These are phyloP conservation scores for Rosa chinensis DNA, from an alignment of 306 rosid genomes.

Conservation along the genomic window DNA sequence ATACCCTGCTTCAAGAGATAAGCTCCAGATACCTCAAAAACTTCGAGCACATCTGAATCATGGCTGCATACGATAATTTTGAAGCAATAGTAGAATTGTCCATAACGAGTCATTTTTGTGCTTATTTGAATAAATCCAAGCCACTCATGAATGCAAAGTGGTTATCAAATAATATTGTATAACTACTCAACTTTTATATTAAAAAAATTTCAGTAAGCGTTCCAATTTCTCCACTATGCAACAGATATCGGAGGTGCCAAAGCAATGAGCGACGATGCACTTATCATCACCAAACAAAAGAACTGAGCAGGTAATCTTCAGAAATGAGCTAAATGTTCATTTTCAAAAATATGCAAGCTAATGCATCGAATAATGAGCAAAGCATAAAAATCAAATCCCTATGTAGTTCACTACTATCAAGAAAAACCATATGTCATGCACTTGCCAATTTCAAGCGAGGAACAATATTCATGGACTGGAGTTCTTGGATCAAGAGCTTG, in stretches of 20 bases:
- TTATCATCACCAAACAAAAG: background rate
- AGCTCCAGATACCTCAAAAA: background rate
- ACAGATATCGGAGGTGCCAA: too few species aligned
- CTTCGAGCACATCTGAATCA: background rate
- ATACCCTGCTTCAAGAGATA: too few species aligned
- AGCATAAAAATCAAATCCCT: background rate
- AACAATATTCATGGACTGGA: constrained; percentile 87
- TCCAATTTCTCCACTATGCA: background rate
- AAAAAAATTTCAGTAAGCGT: background rate
- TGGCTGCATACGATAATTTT: too few species aligned
- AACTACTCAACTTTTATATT: background rate
- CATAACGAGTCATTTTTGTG: background rate
- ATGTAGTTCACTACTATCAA: background rate
- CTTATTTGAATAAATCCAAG: background rate
- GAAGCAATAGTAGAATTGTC: background rate
- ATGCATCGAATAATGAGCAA: background rate
- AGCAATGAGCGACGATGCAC: background rate
- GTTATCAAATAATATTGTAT: background rate
- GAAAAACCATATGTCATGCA: constrained; percentile 31
- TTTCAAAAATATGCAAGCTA: background rate
- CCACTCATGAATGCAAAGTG: background rate
- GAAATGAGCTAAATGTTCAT: background rate
- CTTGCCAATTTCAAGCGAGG: constrained; percentile 73
- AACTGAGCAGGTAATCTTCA: background rate
- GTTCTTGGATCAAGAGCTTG: constrained; percentile 95